Base-by-base conservation (phyloP, 2,329 filamentous ascomycete species). In the Epichloe gansuensis region DNA sequence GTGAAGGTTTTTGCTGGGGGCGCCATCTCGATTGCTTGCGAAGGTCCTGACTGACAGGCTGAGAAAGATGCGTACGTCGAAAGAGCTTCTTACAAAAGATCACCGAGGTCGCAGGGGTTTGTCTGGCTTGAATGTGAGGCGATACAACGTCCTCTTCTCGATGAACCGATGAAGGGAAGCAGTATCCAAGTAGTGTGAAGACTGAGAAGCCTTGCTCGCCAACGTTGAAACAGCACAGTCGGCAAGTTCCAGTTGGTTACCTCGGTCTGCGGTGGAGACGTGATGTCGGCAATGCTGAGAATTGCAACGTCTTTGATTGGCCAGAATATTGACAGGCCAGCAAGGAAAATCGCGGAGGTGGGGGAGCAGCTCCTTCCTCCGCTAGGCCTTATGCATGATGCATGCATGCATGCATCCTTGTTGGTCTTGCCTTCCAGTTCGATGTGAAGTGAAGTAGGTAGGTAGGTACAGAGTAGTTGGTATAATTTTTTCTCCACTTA, bases 1-100 rank as follows among this genome's bases (percentile, higher is more conserved):
- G 78, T 75, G 61, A 74, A 80, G 23, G 75, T 77, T 61, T 77
- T 70, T 57, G 68, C 61, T 36, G 71, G 67, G 55, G 68, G 57
- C 38, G 65, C 61, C 66, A 71, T 69, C 46, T 55, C 55, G 54
- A n/a, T 13, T 51, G 31, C 23, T 17, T 23, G 40, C 23, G 11
- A 49, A 34, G 6, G 15, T n/a, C n/a, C 12, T 21, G 23, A 8
- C 46, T 17, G 21, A 11, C 2, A n/a, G 35, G 35, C 21, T 39
- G 21, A 27, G 45, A 21, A 41, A 15, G 39, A 15, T n/a, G 39
- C 4, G 15, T 15, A 13, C 36, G 11, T 15, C 36, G 36, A 38
- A 38, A 38, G 36, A 15, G 36, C 11, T 36, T 15, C 13, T 15
- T 11, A 12, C 9, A 36, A 36, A 11, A 36, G 35, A 36, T 36